Percentiles rank a stretch among this genome's conserved stretches.
Conservation (phyloP, 805 yeast genomes). For the Suhomyces sp. region DNA sequence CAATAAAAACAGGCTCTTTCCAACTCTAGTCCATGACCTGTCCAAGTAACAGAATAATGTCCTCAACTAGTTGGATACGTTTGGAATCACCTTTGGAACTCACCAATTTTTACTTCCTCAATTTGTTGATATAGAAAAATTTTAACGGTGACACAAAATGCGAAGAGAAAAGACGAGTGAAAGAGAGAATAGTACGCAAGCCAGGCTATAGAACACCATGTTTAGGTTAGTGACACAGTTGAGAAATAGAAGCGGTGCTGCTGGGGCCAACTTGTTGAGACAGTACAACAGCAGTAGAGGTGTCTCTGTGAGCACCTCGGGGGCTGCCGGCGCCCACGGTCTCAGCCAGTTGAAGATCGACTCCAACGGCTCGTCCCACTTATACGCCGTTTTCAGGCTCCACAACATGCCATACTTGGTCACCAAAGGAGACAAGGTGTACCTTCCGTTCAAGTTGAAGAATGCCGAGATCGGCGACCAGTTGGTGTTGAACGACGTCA, state of each 20-base stretch:
- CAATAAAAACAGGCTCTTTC: background rate
- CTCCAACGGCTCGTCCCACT: slow-evolving; percentile 46
- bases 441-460: slow-evolving; percentile 74
- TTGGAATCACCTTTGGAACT: background rate
- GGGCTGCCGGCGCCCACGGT: background rate
- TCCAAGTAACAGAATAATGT: background rate
- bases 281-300: background rate
- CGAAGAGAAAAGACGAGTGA: background rate
- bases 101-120: background rate
- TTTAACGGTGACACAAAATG: slow-evolving; percentile 4
- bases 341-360: slow-evolving; percentile 50
- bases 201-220: background rate
- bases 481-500: slow-evolving; percentile 69
- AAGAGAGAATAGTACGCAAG: background rate
- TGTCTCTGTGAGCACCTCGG: background rate
- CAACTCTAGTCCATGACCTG: background rate
- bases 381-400: slow-evolving; percentile 80
- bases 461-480: slow-evolving; percentile 80
- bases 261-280: background rate
- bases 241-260: background rate
- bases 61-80: background rate
- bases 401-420: slow-evolving; percentile 85
- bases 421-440: slow-evolving; percentile 84
- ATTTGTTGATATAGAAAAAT: slow-evolving; percentile 6
- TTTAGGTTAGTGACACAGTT: background rate